A percentile compares a stretch with the other conserved stretches of the same genome.
These are phyloP conservation scores for Crithidia bombi DNA, from an alignment of 208 protist genomes.

Conservation along the genomic window DNA sequence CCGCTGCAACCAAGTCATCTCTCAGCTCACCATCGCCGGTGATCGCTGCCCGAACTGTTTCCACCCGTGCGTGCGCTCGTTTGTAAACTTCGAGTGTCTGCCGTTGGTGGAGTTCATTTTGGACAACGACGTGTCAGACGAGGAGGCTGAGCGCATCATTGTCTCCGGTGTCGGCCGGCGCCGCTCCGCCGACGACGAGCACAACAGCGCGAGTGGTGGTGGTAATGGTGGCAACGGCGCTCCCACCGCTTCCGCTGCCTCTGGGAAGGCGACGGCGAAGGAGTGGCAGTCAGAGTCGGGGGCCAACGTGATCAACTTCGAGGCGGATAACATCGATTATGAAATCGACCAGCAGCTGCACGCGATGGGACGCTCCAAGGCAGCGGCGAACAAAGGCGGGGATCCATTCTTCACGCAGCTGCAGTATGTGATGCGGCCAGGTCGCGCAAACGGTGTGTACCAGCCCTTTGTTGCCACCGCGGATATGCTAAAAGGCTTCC, in stretches of 20 bases:
- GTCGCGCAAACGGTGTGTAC: slow-evolving; percentile 71
- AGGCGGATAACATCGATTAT: slow-evolving; percentile 89
- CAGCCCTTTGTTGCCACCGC: slow-evolving; percentile 83
- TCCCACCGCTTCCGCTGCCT: neutral
- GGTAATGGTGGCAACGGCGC: neutral
- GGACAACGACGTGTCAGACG: slow-evolving; percentile 84
- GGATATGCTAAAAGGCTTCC: slow-evolving; percentile 80
- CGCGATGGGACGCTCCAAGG: slow-evolving; percentile 73
- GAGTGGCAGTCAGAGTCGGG: slow-evolving; percentile 69
- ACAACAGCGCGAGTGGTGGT: slow-evolving; percentile 7
- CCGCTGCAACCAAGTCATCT: slow-evolving; percentile 89
- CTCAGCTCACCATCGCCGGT: slow-evolving; percentile 80
- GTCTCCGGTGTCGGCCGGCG: slow-evolving; percentile 59
- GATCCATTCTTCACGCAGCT: slow-evolving; percentile 93
- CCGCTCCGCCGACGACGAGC: slow-evolving; percentile 29
- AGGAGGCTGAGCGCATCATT: slow-evolving; percentile 88
- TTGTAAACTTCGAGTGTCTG: slow-evolving; percentile 90
- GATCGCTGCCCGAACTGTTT: slow-evolving; percentile 91
- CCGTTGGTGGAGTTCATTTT: slow-evolving; percentile 95
- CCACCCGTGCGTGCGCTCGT: slow-evolving; percentile 94
- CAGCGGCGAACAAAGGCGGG: slow-evolving; percentile 63
- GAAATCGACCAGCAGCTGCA: slow-evolving; percentile 84
- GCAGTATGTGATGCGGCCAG: slow-evolving; percentile 77
- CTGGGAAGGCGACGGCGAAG: slow-evolving; percentile 16
- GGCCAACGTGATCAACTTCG: slow-evolving; percentile 90